Percentiles rank a stretch among this genome's conserved stretches.
These are phyloP conservation scores for Phytophthora macrochlamydospora DNA, from an alignment of 352 stramenopile genomes.

Conservation along the genomic window DNA sequence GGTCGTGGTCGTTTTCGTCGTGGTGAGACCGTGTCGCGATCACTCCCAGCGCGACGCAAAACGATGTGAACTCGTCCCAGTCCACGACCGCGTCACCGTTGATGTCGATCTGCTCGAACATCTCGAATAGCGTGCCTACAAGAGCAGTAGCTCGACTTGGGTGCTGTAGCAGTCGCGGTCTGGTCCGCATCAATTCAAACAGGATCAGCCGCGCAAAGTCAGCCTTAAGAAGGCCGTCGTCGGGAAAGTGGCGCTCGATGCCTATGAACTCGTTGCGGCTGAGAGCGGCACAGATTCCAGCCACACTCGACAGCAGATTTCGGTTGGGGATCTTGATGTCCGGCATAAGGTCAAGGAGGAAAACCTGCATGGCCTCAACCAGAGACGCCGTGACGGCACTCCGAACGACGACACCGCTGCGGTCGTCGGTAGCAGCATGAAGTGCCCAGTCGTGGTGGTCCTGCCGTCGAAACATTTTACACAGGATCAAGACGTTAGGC, in stretches of 20 bases:
- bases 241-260: constrained; percentile 57
- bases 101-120: constrained; percentile 88
- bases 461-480: constrained; percentile 55
- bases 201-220: constrained; percentile 62
- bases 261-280: constrained; percentile 61
- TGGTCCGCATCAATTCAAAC: constrained; percentile 46
- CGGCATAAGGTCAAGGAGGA: constrained; percentile 68
- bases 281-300: constrained; percentile 64
- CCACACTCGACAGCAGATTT: constrained; percentile 61
- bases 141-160: constrained; percentile 38
- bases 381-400: constrained; percentile 55
- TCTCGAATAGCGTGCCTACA: constrained; percentile 59
- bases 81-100: constrained; percentile 78
- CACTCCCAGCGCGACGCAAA: constrained; percentile 73
- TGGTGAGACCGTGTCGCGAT: constrained; percentile 43
- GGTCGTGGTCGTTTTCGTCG: constrained; percentile 29
- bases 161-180: constrained; percentile 46
- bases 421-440: constrained; percentile 38
- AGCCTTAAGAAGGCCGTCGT: constrained; percentile 42
- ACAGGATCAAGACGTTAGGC: constrained; percentile 52
- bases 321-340: constrained; percentile 75
- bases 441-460: constrained; percentile 37
- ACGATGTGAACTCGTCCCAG: constrained; percentile 89
- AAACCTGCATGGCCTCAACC: constrained; percentile 57
- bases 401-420: constrained; percentile 33